phyloP scores from a whole-genome alignment of 768 basidiomycete species.

The Leccinum obscurum region DNA sequence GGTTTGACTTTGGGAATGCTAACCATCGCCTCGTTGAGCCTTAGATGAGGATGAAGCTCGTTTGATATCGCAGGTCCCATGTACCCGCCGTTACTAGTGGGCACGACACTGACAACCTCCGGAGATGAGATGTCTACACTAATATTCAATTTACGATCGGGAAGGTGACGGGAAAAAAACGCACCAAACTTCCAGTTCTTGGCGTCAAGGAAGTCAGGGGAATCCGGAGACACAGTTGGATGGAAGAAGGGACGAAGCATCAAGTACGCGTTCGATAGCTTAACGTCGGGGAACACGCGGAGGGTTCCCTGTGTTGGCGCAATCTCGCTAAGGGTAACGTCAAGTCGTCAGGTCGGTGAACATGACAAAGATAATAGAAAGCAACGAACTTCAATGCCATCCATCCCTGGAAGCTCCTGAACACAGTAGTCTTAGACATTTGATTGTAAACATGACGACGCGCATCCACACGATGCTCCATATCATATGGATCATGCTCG shows the following conservation, averaged over 20 bases:
- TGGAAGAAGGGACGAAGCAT: conserved; percentile 60
- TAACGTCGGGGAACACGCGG: conserved; percentile 62
- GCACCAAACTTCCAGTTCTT: conserved; percentile 55
- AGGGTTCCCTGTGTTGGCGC: conserved; percentile 53
- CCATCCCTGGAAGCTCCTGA: conserved; percentile 76
- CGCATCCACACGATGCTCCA: conserved; percentile 48
- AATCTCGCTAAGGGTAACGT: conserved; percentile 46
- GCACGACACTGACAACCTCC: conserved; percentile 34
- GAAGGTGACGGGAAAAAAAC: conserved; percentile 22
- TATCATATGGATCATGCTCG: conserved; percentile 34
- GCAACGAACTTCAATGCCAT: conserved; percentile 56
- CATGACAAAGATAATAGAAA: not conserved
- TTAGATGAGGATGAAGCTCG: too few relatives aligned
- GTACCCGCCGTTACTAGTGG: too few relatives aligned
- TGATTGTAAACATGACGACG: conserved; percentile 26
- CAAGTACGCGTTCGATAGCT: conserved; percentile 53
- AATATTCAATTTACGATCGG: conserved; percentile 12
- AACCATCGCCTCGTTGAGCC: too few relatives aligned
- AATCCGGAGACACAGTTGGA: conserved; percentile 41
- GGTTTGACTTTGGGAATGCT: too few relatives aligned
- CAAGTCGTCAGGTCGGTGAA: not conserved
- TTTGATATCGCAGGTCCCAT: too few relatives aligned
- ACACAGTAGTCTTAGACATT: conserved; percentile 51
- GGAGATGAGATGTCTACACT: conserved; percentile 44
- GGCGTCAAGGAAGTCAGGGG: conserved; percentile 42